These are phyloP conservation scores for Suillus occidentalis DNA, from an alignment of 768 basidiomycete genomes.

Conservation along the genomic window DNA sequence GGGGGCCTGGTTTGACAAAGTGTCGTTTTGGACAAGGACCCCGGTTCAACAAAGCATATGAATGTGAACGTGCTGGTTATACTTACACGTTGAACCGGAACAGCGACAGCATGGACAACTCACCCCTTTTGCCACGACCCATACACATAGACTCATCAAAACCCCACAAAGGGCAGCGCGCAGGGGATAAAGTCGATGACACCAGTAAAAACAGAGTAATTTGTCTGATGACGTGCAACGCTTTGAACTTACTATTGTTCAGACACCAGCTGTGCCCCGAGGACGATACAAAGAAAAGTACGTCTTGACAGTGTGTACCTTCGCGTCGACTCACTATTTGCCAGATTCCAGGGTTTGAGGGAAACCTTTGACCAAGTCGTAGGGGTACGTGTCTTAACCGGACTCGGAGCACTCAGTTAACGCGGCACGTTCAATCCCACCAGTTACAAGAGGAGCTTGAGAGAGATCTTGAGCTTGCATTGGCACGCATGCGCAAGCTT, in stretches of 20 bases:
- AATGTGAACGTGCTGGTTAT: background rate
- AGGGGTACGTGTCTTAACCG: constrained; percentile 19
- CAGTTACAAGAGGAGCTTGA: constrained; percentile 27
- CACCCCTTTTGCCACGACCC: background rate
- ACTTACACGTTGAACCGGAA: background rate
- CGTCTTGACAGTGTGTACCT: background rate
- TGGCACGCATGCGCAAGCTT: constrained; percentile 27
- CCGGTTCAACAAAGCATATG: background rate
- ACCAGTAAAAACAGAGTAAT: constrained; percentile 26
- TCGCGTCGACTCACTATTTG: background rate
- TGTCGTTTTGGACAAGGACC: background rate
- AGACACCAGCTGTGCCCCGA: constrained; percentile 16
- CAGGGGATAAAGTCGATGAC: constrained; percentile 20
- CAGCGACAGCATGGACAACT: background rate
- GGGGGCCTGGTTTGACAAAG: background rate
- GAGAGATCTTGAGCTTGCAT: constrained; percentile 29
- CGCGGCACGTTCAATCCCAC: background rate
- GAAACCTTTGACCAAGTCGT: constrained; percentile 35
- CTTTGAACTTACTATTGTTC: constrained; percentile 2
- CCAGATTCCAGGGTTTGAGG: constrained; percentile 30
- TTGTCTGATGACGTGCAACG: background rate
- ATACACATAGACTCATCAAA: constrained; percentile 4
- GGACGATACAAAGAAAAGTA: constrained; percentile 35
- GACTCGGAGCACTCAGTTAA: background rate
- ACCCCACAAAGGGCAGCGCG: constrained; percentile 11